Base-by-base conservation (phyloP, 148 eudicot species). In the Heliamphora exappendiculata region DNA sequence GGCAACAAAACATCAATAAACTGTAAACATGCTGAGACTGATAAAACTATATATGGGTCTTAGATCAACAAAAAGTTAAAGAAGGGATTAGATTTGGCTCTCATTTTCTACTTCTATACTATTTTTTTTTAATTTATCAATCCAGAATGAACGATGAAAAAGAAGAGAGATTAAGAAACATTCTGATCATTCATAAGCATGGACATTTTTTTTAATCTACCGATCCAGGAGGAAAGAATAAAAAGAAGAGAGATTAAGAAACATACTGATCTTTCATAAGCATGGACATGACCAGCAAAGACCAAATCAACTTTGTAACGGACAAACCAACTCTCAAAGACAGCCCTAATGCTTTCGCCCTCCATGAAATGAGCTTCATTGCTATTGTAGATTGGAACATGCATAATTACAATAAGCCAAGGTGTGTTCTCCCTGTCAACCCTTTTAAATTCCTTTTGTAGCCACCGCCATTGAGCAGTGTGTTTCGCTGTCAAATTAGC, bases 121-220 rank as follows among this genome's bases (percentile, higher is more conserved):
- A n/a, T n/a, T 6, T 53, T 31, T 72, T 29, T 3, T 60, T 70
- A 29, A n/a, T n/a, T n/a, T n/a, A n/a, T 31, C 36, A 45, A 26
- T 1, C 37, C 20, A 22, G 14, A 70, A 74, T 34, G 55, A 45
- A 67, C 33, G n/a, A 66, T 37, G 28, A 36, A 37, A 64, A 39
- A 55, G 22, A n/a, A n/a, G 66, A 72, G 1, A 17, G 60, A 42
- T 50, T 71, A 22, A 49, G 76, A 17, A 64, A 75, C 88, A 60
- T 77, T 92, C 98, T 81, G 97, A 92, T 94, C 98, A 83, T 81
- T 94, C 98, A 78, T 94, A 94, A 39, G 97, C 98, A 75, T 94
- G 98, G 60, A 33, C 20, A 13, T 6, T 53, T 31, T 72, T 29
- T 3, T 60, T 70, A 29, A n/a, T n/a, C n/a, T n/a, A n/a, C 24